Percentiles rank a stretch among this genome's conserved stretches.
phyloP scores from a whole-genome alignment of 2,329 filamentous ascomycete species.

The Colletotrichum sublineola region DNA sequence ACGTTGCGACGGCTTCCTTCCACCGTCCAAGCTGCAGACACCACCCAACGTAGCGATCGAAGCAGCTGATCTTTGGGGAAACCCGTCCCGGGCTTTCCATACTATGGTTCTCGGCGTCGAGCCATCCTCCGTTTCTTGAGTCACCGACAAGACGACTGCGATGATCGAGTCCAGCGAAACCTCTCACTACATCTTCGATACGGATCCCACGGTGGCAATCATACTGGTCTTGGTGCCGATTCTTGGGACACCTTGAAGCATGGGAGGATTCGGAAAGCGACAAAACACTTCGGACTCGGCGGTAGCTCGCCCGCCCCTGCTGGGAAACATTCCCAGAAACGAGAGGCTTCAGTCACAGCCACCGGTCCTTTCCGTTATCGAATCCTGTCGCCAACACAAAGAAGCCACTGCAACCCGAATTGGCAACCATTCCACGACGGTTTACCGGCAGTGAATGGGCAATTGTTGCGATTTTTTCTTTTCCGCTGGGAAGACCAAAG shows the following conservation, averaged over 20 bases:
- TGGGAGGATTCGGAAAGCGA: neutral
- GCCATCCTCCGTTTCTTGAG: constrained; percentile 58
- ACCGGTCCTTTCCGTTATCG: neutral
- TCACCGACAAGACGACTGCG: constrained; percentile 53
- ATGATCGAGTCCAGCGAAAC: constrained; percentile 50
- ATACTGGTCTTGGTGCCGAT: constrained; percentile 46
- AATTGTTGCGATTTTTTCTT: neutral
- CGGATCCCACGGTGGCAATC: constrained; percentile 54
- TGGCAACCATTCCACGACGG: neutral
- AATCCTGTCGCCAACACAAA: neutral
- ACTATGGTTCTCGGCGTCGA: constrained; percentile 47
- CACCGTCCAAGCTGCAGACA: constrained; percentile 50
- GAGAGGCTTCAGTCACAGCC: neutral
- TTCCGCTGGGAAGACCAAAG: neutral
- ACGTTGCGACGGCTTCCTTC: constrained; percentile 61
- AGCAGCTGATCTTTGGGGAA: constrained; percentile 48
- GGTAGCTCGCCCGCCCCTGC: neutral
- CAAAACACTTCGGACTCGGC: too few species aligned
- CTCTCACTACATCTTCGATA: constrained; percentile 56
- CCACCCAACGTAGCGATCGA: constrained; percentile 30
- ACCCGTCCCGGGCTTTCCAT: constrained; percentile 46
- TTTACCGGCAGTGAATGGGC: neutral
- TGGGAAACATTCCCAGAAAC: neutral
- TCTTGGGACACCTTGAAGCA: neutral
- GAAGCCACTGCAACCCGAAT: neutral